Evolutionary conservation across 192 early-diverging fungal species (phyloP).

Genomic region (Coemansia sp.): DNA sequence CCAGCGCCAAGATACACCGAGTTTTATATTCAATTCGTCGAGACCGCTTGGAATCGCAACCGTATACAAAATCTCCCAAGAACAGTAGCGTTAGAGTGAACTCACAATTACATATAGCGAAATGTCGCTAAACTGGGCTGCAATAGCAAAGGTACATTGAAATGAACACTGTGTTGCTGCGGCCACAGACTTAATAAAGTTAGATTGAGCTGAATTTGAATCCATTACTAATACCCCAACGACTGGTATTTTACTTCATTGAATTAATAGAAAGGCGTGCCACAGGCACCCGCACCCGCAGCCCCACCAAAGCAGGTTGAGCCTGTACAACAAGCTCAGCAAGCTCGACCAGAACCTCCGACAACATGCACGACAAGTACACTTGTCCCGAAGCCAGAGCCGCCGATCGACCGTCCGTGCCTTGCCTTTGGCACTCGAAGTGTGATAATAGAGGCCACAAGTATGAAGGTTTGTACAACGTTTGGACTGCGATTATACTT

Average conservation of each 20-base stretch:
- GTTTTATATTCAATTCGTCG: neutral
- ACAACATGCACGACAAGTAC: neutral
- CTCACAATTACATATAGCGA: neutral
- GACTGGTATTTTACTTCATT: neutral
- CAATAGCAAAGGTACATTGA: constrained; percentile 39
- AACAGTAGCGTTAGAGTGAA: constrained; percentile 3
- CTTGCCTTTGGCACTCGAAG: neutral
- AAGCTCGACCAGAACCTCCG: neutral
- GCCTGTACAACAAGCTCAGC: neutral
- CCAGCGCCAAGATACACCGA: neutral
- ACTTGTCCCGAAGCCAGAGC: neutral
- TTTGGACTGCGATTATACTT: neutral
- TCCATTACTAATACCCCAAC: neutral
- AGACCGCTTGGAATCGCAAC: neutral
- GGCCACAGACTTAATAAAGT: neutral
- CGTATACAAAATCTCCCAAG: neutral
- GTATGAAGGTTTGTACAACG: neutral
- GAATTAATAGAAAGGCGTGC: neutral
- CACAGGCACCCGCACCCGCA: constrained; percentile 9
- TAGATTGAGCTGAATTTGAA: constrained; percentile 8
- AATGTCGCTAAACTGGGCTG: constrained; percentile 37
- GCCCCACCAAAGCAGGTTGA: neutral
- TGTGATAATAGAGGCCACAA: neutral
- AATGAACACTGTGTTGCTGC: neutral
- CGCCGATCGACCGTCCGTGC: neutral